A percentile compares a stretch with the other conserved stretches of the same genome.
Conservation (phyloP, 1,284 basidiomycete species). For the Phlebopus sp. region DNA sequence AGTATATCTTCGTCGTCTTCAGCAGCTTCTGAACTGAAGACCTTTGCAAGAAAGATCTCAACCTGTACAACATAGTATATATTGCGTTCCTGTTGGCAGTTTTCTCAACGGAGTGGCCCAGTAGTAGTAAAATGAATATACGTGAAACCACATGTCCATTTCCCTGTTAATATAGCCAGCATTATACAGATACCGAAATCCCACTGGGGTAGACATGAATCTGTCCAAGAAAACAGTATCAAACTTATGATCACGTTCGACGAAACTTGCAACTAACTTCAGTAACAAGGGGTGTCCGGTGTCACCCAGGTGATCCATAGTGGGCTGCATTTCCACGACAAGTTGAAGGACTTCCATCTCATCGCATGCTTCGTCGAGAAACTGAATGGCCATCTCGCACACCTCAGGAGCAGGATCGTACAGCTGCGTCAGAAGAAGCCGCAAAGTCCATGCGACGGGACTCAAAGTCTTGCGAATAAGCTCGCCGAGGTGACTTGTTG, state of each 20-base stretch:
- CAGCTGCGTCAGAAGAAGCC: constrained; percentile 89
- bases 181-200: constrained; percentile 89
- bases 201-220: constrained; percentile 92
- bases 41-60: constrained; percentile 80
- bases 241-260: constrained; percentile 7
- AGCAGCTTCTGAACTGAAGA: constrained; percentile 57
- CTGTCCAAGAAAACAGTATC: constrained; percentile 38
- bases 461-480: constrained; percentile 64
- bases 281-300: constrained; percentile 86
- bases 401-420: constrained; percentile 92
- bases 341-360: constrained; percentile 80
- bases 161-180: constrained; percentile 92
- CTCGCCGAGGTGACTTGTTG: constrained; percentile 85
- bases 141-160: constrained; percentile 95
- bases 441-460: constrained; percentile 81
- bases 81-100: constrained; percentile 71
- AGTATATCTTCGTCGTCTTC: constrained; percentile 67
- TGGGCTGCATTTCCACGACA: constrained; percentile 93
- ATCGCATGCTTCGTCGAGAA: constrained; percentile 88
- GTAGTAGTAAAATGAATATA: constrained; percentile 37
- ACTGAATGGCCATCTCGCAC: constrained; percentile 84
- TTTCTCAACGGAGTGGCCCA: constrained; percentile 10
- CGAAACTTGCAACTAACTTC: constrained; percentile 52
- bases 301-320: constrained; percentile 92
- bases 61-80: constrained; percentile 84